Conservation (phyloP, 345 rosid genomes). For the Turnera subulata region DNA sequence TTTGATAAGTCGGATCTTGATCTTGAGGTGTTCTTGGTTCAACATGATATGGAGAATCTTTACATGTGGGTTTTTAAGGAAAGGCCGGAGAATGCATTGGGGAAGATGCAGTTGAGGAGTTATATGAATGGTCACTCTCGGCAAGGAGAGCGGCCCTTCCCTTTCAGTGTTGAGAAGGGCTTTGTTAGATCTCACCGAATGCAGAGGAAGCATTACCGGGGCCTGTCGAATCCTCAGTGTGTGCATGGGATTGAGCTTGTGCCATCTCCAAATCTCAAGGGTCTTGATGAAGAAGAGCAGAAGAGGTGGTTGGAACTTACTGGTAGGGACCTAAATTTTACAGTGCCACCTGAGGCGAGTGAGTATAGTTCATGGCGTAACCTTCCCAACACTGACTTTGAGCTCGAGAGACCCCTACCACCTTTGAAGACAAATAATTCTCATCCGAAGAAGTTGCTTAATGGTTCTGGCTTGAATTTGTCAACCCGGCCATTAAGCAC, state of each 20-base stretch:
- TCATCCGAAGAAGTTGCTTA: slow-evolving; percentile 24
- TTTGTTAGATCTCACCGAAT: slow-evolving; percentile 21
- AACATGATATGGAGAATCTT: slow-evolving; percentile 24
- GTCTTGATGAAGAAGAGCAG: slow-evolving; percentile 25
- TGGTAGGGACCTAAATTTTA: slow-evolving; percentile 20
- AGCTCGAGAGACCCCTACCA: slow-evolving; percentile 22
- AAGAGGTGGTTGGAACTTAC: slow-evolving; percentile 30
- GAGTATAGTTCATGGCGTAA: slow-evolving; percentile 23
- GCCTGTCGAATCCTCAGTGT: slow-evolving; percentile 24
- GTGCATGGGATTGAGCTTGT: slow-evolving; percentile 24
- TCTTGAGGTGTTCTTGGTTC: slow-evolving; percentile 17
- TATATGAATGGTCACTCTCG: slow-evolving; percentile 25
- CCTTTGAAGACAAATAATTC: slow-evolving; percentile 11
- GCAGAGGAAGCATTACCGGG: slow-evolving; percentile 22
- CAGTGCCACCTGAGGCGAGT: slow-evolving; percentile 21
- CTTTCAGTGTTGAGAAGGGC: slow-evolving; percentile 14
- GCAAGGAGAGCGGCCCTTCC: slow-evolving; percentile 22
- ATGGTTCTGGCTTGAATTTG: slow-evolving; percentile 26
- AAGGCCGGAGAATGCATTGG: slow-evolving; percentile 22
- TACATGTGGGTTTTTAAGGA: slow-evolving; percentile 25
- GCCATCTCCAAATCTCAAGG: slow-evolving; percentile 13
- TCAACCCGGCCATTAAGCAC: slow-evolving; percentile 19
- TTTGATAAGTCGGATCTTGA: slow-evolving; percentile 20
- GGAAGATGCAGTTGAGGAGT: slow-evolving; percentile 25
- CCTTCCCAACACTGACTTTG: slow-evolving; percentile 28